Percentiles rank a stretch among this genome's conserved stretches.
These are phyloP conservation scores for Rhizophora apiculata DNA, from an alignment of 345 rosid species.

Conservation along the genomic window DNA sequence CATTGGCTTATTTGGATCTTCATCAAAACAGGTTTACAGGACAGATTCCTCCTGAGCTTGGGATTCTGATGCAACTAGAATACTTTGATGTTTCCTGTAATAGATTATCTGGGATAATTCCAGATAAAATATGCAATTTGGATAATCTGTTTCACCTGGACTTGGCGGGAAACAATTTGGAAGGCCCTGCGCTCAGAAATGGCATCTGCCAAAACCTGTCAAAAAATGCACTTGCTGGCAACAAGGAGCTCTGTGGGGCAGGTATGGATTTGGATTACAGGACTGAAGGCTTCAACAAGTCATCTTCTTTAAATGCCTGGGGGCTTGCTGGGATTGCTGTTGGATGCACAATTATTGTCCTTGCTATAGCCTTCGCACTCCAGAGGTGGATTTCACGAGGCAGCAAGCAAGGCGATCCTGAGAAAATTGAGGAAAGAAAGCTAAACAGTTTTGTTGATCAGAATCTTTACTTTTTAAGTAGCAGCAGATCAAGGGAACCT, in stretches of 20 bases:
- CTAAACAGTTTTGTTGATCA: conserved; percentile 47
- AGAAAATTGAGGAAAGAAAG: conserved; percentile 53
- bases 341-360: conserved; percentile 39
- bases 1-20: conserved; percentile 62
- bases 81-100: conserved; percentile 65
- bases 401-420: conserved; percentile 33
- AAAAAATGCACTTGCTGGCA: conserved; percentile 46
- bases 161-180: conserved; percentile 52
- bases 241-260: conserved; percentile 59
- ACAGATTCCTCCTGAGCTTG: conserved; percentile 55
- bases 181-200: conserved; percentile 55
- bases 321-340: conserved; percentile 42
- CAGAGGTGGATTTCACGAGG: conserved; percentile 43
- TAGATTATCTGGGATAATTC: conserved; percentile 59
- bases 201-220: conserved; percentile 63
- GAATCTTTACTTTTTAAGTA: conserved; percentile 55
- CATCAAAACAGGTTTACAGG: conserved; percentile 60
- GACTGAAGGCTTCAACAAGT: conserved; percentile 30
- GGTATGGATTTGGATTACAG: conserved; percentile 45
- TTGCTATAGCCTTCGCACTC: conserved; percentile 33
- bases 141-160: conserved; percentile 44
- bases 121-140: conserved; percentile 52
- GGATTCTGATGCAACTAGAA: conserved; percentile 63
- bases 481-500: conserved; percentile 81
- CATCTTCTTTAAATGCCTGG: conserved; percentile 44